phyloP scores from a whole-genome alignment of 1,284 basidiomycete genomes.

The Leccinum ambiguum region DNA sequence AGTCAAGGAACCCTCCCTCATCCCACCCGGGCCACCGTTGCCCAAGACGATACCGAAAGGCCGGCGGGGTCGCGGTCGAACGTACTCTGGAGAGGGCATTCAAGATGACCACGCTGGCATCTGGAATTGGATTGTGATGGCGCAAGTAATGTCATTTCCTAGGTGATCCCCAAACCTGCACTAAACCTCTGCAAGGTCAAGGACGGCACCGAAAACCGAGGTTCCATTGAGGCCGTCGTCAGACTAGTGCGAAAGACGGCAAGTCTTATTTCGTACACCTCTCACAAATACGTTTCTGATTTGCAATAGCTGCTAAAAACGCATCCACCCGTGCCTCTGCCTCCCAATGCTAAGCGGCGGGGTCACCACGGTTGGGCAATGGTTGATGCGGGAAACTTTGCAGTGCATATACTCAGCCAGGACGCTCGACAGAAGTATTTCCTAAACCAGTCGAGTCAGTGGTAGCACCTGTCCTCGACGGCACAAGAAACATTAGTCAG shows the following conservation, averaged over 20 bases:
- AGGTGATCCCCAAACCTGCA: neutral
- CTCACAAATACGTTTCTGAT: slow-evolving; percentile 10
- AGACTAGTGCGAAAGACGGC: slow-evolving; percentile 66
- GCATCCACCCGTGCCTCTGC: slow-evolving; percentile 56
- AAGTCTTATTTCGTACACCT: slow-evolving; percentile 24
- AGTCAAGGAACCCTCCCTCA: slow-evolving; percentile 47
- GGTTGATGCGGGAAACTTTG: slow-evolving; percentile 77
- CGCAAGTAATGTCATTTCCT: slow-evolving; percentile 52
- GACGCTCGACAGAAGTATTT: slow-evolving; percentile 67
- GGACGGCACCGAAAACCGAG: slow-evolving; percentile 76
- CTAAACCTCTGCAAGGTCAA: slow-evolving; percentile 53
- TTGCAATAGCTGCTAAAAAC: slow-evolving; percentile 46
- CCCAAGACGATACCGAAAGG: slow-evolving; percentile 57
- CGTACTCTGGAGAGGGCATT: slow-evolving; percentile 61
- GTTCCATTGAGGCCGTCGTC: slow-evolving; percentile 70
- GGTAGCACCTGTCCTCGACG: slow-evolving; percentile 22
- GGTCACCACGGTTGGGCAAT: slow-evolving; percentile 75
- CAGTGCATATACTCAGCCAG: slow-evolving; percentile 68
- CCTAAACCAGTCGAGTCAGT: slow-evolving; percentile 32
- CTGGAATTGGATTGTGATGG: slow-evolving; percentile 74
- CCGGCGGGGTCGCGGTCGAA: slow-evolving; percentile 60
- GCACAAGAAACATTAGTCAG: neutral
- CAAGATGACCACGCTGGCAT: slow-evolving; percentile 52
- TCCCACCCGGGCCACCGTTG: slow-evolving; percentile 52
- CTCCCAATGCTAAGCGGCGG: slow-evolving; percentile 57